Percentiles rank a stretch among this genome's conserved stretches.
phyloP scores from a whole-genome alignment of 257 asterid genomes.

The Hygrophila difformis region DNA sequence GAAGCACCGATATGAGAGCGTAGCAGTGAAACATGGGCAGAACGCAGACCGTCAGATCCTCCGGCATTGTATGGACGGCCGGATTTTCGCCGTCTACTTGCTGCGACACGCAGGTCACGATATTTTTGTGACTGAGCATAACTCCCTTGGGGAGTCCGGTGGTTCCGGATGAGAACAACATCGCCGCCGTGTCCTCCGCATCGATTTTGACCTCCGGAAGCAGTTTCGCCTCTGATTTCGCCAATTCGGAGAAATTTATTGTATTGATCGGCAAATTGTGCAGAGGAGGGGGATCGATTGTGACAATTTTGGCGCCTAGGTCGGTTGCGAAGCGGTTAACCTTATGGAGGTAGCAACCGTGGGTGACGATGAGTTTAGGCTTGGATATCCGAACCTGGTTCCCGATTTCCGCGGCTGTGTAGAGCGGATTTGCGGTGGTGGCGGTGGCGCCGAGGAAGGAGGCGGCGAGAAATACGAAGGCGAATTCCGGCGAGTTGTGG shows the following conservation, averaged over 20 bases:
- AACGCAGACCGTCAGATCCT: constrained; percentile 33
- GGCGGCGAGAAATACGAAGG: constrained; percentile 34
- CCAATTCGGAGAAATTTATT: constrained; percentile 24
- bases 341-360: constrained; percentile 30
- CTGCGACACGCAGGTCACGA: constrained; percentile 35
- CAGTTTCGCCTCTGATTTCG: constrained; percentile 23
- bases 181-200: constrained; percentile 34
- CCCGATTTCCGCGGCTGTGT: constrained; percentile 30
- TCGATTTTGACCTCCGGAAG: constrained; percentile 20
- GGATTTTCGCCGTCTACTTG: constrained; percentile 54
- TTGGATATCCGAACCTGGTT: constrained; percentile 28
- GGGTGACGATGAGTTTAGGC: constrained; percentile 42
- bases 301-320: constrained; percentile 19
- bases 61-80: constrained; percentile 7
- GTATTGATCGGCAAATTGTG: constrained; percentile 2
- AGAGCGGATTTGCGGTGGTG: constrained; percentile 46
- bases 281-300: constrained; percentile 27
- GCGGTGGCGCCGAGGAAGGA: constrained; percentile 34
- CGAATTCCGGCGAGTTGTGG: constrained; percentile 53
- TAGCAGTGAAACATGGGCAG: constrained; percentile 48
- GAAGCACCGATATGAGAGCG: constrained; percentile 28
- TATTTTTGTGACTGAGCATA: constrained; percentile 51
- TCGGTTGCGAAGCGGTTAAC: constrained; percentile 8
- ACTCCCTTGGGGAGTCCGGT: constrained; percentile 57
- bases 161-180: constrained; percentile 55